Percentiles rank a stretch among this genome's conserved stretches.
phyloP scores from a whole-genome alignment of 2,329 filamentous ascomycete species.

The Botrytis deweyae region DNA sequence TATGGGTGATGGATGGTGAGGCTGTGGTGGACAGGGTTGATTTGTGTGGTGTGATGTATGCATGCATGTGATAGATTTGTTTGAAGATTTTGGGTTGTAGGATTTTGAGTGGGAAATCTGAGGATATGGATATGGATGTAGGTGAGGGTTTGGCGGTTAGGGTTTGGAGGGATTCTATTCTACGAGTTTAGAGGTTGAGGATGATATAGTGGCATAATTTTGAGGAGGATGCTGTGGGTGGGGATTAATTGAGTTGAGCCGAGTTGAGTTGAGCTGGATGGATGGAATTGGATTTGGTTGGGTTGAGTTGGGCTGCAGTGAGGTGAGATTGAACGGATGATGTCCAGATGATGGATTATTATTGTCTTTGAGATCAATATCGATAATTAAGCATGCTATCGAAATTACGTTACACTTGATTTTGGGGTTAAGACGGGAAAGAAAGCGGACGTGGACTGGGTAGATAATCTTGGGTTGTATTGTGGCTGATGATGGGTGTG shows the following conservation, averaged over 20 bases:
- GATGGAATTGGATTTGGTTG: neutral
- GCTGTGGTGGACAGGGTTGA: neutral
- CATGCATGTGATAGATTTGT: neutral
- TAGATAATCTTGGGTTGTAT: neutral
- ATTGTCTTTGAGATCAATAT: neutral
- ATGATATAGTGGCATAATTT: neutral
- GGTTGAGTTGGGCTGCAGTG: neutral
- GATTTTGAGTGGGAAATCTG: neutral
- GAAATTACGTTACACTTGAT: neutral
- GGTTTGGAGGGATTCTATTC: neutral
- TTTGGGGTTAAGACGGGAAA: neutral
- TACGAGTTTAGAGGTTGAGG: neutral
- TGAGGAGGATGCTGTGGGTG: neutral
- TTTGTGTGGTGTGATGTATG: neutral
- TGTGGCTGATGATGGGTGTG: neutral
- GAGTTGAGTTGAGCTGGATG: neutral
- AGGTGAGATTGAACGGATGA: neutral
- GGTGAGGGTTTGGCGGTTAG: neutral
- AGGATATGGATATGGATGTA: no score
- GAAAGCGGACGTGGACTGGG: neutral
- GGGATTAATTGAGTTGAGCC: no score
- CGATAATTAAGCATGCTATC: neutral
- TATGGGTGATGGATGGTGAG: neutral
- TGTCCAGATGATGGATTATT: neutral
- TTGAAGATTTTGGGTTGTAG: neutral